phyloP scores from a whole-genome alignment of 805 yeast species.

The Kregervanrija fluxuum region DNA sequence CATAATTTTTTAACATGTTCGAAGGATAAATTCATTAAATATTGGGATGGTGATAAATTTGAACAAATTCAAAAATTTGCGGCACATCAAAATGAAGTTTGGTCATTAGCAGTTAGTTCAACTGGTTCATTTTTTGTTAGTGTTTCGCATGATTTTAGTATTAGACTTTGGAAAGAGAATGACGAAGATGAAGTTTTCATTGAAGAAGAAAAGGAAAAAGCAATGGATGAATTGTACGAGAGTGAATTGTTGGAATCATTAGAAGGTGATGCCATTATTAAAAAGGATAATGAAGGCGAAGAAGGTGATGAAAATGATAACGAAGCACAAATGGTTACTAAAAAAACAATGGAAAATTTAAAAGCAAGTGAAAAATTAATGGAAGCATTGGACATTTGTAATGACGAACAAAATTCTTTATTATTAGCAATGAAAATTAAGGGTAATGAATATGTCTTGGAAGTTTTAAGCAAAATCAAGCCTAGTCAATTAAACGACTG shows the following conservation, averaged over 20 bases:
- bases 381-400: conserved; percentile 86
- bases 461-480: conserved; percentile 59
- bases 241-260: conserved; percentile 65
- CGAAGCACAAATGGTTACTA: conserved; percentile 59
- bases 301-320: conserved; percentile 38
- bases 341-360: conserved; percentile 83
- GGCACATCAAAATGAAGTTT: conserved; percentile 88
- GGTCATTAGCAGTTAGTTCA: conserved; percentile 77
- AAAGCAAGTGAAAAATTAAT: conserved; percentile 90
- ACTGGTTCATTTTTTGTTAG: conserved; percentile 69
- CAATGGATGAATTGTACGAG: conserved; percentile 88
- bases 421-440: conserved; percentile 61
- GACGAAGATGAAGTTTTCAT: conserved; percentile 85
- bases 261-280: conserved; percentile 42
- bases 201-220: conserved; percentile 95
- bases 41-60: conserved; percentile 98
- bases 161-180: conserved; percentile 89
- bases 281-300: conserved; percentile 28
- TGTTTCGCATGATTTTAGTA: conserved; percentile 88
- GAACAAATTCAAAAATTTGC: conserved; percentile 83
- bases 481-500: conserved; percentile 92
- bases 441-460: conserved; percentile 76
- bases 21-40: conserved; percentile 83
- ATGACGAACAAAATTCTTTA: conserved; percentile 67
- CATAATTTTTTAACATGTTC: conserved; percentile 87